These are phyloP conservation scores for Pythium phragmitis DNA, from an alignment of 352 stramenopile species.

Conservation along the genomic window DNA sequence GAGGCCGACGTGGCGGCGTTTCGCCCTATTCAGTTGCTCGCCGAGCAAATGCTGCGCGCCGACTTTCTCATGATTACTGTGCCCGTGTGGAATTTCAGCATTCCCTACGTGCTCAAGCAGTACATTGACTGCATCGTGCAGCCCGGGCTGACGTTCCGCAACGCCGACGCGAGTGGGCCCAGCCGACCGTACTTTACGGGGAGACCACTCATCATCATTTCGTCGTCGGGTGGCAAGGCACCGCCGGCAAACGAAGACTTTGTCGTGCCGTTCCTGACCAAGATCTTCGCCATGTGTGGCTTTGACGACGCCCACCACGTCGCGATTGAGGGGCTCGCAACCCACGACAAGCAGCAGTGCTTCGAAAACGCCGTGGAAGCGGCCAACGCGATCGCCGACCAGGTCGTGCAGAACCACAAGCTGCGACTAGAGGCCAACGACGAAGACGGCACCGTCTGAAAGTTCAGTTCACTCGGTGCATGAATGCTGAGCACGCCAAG, in stretches of 20 bases:
- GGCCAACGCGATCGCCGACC: constrained; percentile 58
- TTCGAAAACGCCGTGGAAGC: constrained; percentile 54
- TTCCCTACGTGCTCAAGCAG: constrained; percentile 80
- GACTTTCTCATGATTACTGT: constrained; percentile 77
- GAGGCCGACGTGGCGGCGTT: constrained; percentile 54
- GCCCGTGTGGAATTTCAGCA: constrained; percentile 78
- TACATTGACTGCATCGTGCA: constrained; percentile 84
- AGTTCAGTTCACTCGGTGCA: not conserved
- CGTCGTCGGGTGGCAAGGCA: constrained; percentile 66
- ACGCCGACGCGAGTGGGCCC: constrained; percentile 57
- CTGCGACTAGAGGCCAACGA: constrained; percentile 46
- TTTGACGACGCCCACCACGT: constrained; percentile 69
- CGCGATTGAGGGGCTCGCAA: constrained; percentile 58
- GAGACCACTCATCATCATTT: constrained; percentile 69
- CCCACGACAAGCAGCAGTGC: constrained; percentile 62
- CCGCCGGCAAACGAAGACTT: constrained; percentile 57
- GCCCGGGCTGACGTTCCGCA: constrained; percentile 62
- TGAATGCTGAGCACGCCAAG: no score
- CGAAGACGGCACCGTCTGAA: constrained; percentile 7
- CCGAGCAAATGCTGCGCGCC: constrained; percentile 59
- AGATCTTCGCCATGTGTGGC: constrained; percentile 77
- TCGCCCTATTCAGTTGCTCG: constrained; percentile 59
- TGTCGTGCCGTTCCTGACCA: constrained; percentile 67
- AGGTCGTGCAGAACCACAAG: constrained; percentile 58
- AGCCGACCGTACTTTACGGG: constrained; percentile 60